Conservation (phyloP, 441 rosid species). For the Dalechampia spathulata region DNA sequence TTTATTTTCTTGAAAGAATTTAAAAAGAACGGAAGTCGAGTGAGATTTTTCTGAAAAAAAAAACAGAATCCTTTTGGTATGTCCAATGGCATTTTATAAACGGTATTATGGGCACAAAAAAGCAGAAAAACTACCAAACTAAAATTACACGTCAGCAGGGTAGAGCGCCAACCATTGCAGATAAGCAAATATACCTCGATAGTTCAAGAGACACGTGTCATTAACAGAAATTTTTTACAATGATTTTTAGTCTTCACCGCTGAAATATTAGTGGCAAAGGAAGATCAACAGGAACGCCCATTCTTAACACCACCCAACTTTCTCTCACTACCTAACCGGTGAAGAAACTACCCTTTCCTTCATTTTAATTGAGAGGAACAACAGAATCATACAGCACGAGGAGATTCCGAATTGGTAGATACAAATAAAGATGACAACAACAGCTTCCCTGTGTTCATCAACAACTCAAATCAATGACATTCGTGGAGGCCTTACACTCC, state of each 20-base stretch:
- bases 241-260: constrained; percentile 15
- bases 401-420: no score
- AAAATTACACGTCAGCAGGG: constrained; percentile 28
- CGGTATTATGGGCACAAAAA: neutral
- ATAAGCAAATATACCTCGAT: constrained; percentile 36
- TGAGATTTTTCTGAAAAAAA: no score
- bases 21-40: no score
- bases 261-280: constrained; percentile 14
- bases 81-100: neutral
- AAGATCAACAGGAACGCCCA: neutral
- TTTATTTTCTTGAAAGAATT: no score
- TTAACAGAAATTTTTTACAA: neutral
- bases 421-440: constrained; percentile 25
- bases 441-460: constrained; percentile 53
- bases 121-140: no score
- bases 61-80: neutral
- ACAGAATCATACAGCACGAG: no score
- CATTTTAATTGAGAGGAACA: no score
- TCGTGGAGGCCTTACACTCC: constrained; percentile 32
- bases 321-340: constrained; percentile 28
- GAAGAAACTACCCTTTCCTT: neutral
- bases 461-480: constrained; percentile 54
- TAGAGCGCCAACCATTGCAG: constrained; percentile 55
- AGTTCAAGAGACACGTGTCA: constrained; percentile 40
- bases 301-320: constrained; percentile 13